These are phyloP conservation scores for Phytophthora meadii DNA, from an alignment of 352 stramenopile genomes.

Conservation along the genomic window DNA sequence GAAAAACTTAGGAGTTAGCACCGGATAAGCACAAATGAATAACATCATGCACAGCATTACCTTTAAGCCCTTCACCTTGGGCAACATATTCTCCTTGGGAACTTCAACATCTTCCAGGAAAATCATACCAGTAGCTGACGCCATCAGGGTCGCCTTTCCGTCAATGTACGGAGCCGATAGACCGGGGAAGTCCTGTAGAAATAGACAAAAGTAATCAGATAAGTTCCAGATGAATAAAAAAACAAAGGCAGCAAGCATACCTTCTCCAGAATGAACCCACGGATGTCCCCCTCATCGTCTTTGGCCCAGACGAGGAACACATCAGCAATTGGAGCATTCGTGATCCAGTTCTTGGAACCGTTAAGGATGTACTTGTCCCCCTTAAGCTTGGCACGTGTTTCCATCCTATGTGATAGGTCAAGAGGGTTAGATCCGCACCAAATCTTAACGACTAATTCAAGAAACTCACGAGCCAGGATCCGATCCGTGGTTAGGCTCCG, in stretches of 20 bases:
- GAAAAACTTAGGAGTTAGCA: not conserved
- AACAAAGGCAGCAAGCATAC: conserved; percentile 30
- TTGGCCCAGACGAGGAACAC: conserved; percentile 98
- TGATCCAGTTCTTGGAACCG: conserved; percentile 97
- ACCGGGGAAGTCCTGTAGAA: conserved; percentile 84
- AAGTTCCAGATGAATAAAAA: not conserved
- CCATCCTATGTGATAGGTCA: conserved; percentile 82
- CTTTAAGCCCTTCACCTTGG: conserved; percentile 88
- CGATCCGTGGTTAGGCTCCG: conserved; percentile 97
- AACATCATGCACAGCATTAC: conserved; percentile 20
- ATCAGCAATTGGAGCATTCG: conserved; percentile 97
- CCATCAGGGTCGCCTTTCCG: conserved; percentile 96
- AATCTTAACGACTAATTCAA: not conserved
- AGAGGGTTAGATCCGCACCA: conserved; percentile 7
- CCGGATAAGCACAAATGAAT: not conserved
- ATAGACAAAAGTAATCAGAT: not conserved
- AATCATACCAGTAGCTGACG: conserved; percentile 97
- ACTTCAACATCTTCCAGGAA: conserved; percentile 98
- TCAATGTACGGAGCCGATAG: conserved; percentile 96
- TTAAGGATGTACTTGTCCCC: conserved; percentile 96
- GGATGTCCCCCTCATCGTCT: conserved; percentile 94
- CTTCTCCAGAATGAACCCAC: conserved; percentile 96
- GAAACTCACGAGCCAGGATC: conserved; percentile 90
- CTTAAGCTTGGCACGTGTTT: conserved; percentile 91
- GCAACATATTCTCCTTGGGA: conserved; percentile 94